Conservation (phyloP, 2,329 filamentous ascomycete genomes). For the Neonectria faginata region DNA sequence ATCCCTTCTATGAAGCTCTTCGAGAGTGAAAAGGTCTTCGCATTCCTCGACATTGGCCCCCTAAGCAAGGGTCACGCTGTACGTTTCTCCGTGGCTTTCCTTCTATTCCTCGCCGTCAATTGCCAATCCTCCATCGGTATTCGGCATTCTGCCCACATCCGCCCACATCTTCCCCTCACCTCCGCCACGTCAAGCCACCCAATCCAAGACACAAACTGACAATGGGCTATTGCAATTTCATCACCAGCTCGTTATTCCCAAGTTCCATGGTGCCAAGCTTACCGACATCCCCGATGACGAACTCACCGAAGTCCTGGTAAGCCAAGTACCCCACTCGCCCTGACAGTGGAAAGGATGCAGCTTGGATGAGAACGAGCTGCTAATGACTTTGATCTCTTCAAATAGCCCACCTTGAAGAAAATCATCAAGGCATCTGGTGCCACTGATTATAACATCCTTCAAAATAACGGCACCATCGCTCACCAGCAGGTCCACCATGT, state of each 20-base stretch:
- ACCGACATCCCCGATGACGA: slow-evolving; percentile 92
- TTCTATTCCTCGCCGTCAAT: neutral
- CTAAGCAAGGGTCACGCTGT: slow-evolving; percentile 91
- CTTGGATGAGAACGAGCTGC: neutral
- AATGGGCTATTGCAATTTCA: slow-evolving; percentile 3
- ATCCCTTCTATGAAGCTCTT: slow-evolving; percentile 97
- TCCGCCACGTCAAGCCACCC: neutral
- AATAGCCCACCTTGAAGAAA: slow-evolving; percentile 76
- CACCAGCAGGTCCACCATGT: slow-evolving; percentile 96
- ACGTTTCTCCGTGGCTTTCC: slow-evolving; percentile 51
- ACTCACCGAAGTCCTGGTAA: slow-evolving; percentile 82
- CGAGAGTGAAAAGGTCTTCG: slow-evolving; percentile 91
- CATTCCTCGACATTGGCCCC: slow-evolving; percentile 96
- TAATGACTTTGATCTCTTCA: slow-evolving; percentile 9
- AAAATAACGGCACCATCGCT: slow-evolving; percentile 93
- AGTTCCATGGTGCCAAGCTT: slow-evolving; percentile 92
- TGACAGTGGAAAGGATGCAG: neutral
- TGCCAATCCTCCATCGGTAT: neutral
- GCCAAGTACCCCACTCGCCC: slow-evolving; percentile 37
- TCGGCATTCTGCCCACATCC: neutral
- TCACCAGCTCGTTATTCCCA: slow-evolving; percentile 90
- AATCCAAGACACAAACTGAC: slow-evolving; percentile 15
- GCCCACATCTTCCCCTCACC: slow-evolving; percentile 12
- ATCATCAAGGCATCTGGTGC: slow-evolving; percentile 82
- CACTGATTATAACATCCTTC: slow-evolving; percentile 89